Conservation (phyloP, 176 grass and related monocot species). For the maize (Zea mays) region Zm-B73-REFERENCE-NAM-5.0 NC_050105.1:89768001-89768500, state of each 20-base stretch:
- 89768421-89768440: slow-evolving; percentile 13
- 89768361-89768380: neutral
- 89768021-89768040: no score
- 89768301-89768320: slow-evolving; percentile 36
- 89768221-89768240: slow-evolving; percentile 36
- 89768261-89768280: slow-evolving; percentile 14
- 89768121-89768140: no score
- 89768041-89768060: no score
- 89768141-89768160: neutral
- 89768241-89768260: neutral
- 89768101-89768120: no score
- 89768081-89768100: no score
- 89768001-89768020: no score
- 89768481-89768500: slow-evolving; percentile 32
- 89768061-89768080: no score
- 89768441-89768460: slow-evolving; percentile 29
- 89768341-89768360: neutral
- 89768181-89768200: neutral
- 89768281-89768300: slow-evolving; percentile 1
- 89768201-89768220: slow-evolving; percentile 18
- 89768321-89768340: slow-evolving; percentile 15
- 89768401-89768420: slow-evolving; percentile 22
- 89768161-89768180: neutral
- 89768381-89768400: slow-evolving; percentile 11
- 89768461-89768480: slow-evolving; percentile 45